Conservation (phyloP, 192 early-diverging fungal species). For the Diversispora epigaea region DNA sequence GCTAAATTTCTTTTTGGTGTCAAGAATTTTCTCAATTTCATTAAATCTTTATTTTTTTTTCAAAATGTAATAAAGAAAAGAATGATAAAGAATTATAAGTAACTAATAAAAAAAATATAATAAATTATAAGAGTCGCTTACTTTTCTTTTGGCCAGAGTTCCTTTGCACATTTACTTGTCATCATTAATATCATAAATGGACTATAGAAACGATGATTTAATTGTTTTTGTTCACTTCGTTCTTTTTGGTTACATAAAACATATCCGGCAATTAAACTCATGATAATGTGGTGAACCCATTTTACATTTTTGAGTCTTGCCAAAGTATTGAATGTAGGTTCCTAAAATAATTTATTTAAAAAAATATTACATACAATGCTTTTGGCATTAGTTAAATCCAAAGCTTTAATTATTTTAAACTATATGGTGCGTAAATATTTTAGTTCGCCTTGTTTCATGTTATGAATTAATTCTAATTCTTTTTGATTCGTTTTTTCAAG, state of each 20-base stretch:
- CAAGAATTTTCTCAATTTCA: not conserved
- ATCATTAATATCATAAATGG: slow-evolving; percentile 12
- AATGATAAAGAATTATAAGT: no score
- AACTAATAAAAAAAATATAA: no score
- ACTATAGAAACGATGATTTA: slow-evolving; percentile 1
- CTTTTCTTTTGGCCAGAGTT: slow-evolving; percentile 1
- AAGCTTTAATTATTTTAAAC: not conserved
- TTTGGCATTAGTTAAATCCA: not conserved
- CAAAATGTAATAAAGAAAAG: no score
- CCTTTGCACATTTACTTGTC: not conserved
- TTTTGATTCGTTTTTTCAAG: slow-evolving; percentile 1
- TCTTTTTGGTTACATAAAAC: not conserved
- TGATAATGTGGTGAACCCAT: slow-evolving; percentile 10
- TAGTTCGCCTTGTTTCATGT: not conserved
- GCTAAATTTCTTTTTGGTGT: not conserved
- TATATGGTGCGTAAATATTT: not conserved
- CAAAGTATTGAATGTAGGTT: not conserved
- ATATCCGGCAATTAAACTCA: slow-evolving; percentile 4
- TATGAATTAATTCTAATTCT: not conserved
- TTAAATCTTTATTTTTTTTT: not conserved
- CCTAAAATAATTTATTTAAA: slow-evolving; percentile 1
- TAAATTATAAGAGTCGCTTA: not conserved
- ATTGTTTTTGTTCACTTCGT: not conserved
- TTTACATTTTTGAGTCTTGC: not conserved
- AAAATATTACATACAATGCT: not conserved